Conservation (phyloP, 2,329 filamentous ascomycete genomes). For the Cyphellophora europaea region DNA sequence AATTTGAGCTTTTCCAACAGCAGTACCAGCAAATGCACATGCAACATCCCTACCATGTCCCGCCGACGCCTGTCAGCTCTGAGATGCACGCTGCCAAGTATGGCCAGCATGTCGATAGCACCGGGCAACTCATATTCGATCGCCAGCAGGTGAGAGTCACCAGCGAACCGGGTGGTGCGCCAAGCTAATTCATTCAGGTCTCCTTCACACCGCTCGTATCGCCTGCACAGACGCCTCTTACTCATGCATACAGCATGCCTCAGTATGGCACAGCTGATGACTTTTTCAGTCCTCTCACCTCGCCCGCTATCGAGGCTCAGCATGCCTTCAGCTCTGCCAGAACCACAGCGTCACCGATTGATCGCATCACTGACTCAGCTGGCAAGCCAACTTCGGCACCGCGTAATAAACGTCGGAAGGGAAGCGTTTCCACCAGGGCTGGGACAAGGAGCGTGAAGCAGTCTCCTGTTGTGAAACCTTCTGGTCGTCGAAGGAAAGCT, state of each 20-base stretch:
- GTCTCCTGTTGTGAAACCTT: conserved; percentile 33
- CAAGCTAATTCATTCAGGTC: conserved; percentile 25
- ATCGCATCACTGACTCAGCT: conserved; percentile 24
- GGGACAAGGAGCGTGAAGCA: conserved; percentile 29
- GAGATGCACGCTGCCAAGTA: conserved; percentile 37
- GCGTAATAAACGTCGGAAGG: conserved; percentile 30
- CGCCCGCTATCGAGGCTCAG: conserved; percentile 39
- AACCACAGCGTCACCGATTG: conserved; percentile 32
- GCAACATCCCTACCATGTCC: conserved; percentile 20
- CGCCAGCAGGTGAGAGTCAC: conserved; percentile 26
- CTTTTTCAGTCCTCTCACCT: conserved; percentile 41
- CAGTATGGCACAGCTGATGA: conserved; percentile 39
- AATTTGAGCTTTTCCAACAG: conserved; percentile 17
- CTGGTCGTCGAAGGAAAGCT: conserved; percentile 26
- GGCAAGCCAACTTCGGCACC: conserved; percentile 26
- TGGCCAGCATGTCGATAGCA: conserved; percentile 28
- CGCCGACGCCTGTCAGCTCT: conserved; percentile 40
- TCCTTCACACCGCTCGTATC: conserved; percentile 41
- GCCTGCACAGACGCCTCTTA: conserved; percentile 40
- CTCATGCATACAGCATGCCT: conserved; percentile 35
- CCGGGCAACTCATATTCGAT: conserved; percentile 33
- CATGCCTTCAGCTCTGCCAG: conserved; percentile 28
- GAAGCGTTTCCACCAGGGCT: conserved; percentile 24
- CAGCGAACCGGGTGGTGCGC: neutral
- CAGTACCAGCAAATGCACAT: conserved; percentile 22